Evolutionary conservation across 2,329 filamentous ascomycete genomes (phyloP), one percentile per base, ranked within the genome.

Genomic region (Neurospora sp.): DNA sequence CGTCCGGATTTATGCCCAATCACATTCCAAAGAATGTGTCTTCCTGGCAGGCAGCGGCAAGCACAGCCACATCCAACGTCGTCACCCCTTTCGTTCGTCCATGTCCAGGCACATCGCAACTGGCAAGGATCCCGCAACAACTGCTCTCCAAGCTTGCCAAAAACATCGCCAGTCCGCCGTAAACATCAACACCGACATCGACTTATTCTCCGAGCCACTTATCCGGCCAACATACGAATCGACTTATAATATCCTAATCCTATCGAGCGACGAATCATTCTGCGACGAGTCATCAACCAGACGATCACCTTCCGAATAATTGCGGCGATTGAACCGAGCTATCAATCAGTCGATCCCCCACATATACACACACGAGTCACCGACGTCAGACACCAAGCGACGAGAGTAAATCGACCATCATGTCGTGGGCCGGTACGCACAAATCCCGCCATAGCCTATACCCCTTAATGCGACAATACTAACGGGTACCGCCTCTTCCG

Each of bases 371-470:
- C 15, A 66, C 23, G 15, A 71, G 67, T 66, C 17, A 42, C 52
- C 66, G 10, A 66, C 42, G 38, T 17, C 7, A 33, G 33, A 46
- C 23, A 8, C 11, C 17, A 39, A 6, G 42, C n/a, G 23, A 67
- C 23, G 36, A 40, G 7, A 38, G 68, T 15, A 67, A 69, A 36
- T 74, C 68, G 70, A 73, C 76, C 77, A 81, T 74, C 75, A 84
- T 84, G 82, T 84, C 82, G 73, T 84, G 82, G 82, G 82, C 82
- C 75, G 82, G 82, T 83, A 81, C 70, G 78, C 68, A 62, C 33
- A 72, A 42, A 68, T 68, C 74, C 71, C 71, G 40, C 72, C 69
- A 70, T 71, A 66, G 15, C 71, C 66, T 67, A 36, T 42, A 19
- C n/a, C 23, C 10, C 33, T 38, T 36, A 17, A 62, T 62, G 13